Evolutionary conservation across 1,139 yeast species (phyloP), one percentile per base, ranked within the genome.

Genomic region (Diutina scorzettiae): DNA sequence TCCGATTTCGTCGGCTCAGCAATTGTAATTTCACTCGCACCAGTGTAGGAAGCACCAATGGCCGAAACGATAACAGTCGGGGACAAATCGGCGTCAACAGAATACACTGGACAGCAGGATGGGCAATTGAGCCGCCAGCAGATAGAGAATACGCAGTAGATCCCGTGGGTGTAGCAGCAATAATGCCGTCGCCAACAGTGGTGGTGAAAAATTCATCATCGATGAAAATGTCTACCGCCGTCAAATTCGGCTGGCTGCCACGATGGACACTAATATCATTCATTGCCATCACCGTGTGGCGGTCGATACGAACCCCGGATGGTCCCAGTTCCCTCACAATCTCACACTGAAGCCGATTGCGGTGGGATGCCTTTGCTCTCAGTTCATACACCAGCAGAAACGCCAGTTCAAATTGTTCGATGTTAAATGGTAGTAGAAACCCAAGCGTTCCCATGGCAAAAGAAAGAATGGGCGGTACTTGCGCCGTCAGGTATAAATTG

Each of bases 371-470:
- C 47, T 72, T 71, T 8, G 86, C 79, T 43, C 82, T 66, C 20
- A 85, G 77, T 39, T 72, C 71, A 53, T 79, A 78, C 4, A 87
- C 89, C 45, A 65, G 61, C 25, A 67, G 61, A 53, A 89, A 85
- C 0, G 86, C 81, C n/a, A 64, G 63, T 36, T 63, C 62, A 53
- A 76, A 75, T 43, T 74, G 78, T 20, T 62, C 60, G 54, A 84
- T 81, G 57, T 85, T 85, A 59, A 86, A 89, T 1, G 98, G 98
- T 41, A 89, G 66, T 34, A 89, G 61, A 55, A 89, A 89, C 19
- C 98, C 98, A 33, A 89, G 60, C 0, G 97, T 87, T 0, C 98
- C 98, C 63, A 89, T 63, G 1, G 96, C 84, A 57, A 86, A 87
- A 36, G 95, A 80, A 42, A 89, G 62, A 0, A 89, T 84, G 0